Evolutionary conservation across 106 monocot genomes (phyloP), one percentile per base, ranked within the genome.

Genomic region (Alisma plantagoaquatica): DNA sequence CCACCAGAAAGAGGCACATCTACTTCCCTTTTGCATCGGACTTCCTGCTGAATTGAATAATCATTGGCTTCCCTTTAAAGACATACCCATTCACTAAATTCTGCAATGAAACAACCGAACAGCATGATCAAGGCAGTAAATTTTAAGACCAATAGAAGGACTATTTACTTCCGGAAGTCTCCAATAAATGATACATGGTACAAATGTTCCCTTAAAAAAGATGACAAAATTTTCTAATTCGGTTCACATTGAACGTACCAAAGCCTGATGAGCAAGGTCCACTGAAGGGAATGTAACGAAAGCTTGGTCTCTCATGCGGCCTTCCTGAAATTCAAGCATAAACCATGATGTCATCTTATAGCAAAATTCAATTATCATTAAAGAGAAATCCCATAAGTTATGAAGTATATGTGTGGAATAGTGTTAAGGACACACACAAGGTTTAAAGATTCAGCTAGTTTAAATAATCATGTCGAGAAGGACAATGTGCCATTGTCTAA

Each of bases 281-380:
- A 90, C 48, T 19, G 76, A 77, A 41, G 90, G 84, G 75, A 99
- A 99, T 66, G 90, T 99, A 57, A 99, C 81, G 64, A 90, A 99
- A 53, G 98, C 90, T 70, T 99, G 98, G 8, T 83, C 98, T 57
- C 90, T 78, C 90, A 99, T 99, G 30, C 98, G 60, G 29, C 98
- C 90, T 64, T 99, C 98, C 90, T 98, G 74, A 48, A 65, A 85
- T 21, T 18, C 14, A n/a, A n/a, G n/a, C n/a, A n/a, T n/a, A n/a
- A n/a, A n/a, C n/a, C n/a, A n/a, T n/a, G n/a, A n/a, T n/a, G n/a
- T n/a, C n/a, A n/a, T n/a, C n/a, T n/a, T n/a, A n/a, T n/a, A n/a
- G n/a, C n/a, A n/a, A n/a, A n/a, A n/a, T n/a, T n/a, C n/a, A n/a
- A n/a, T n/a, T 14, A 38, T 38, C 14, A 38, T 38, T 14, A 38